These are phyloP conservation scores for Citrus sinensis DNA, from an alignment of 345 rosid species.

Conservation along the genomic window DVS_A1.0 CM039162.1:31573001-31573500, in stretches of 20 bases:
- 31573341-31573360: slow-evolving; percentile 67
- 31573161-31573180: slow-evolving; percentile 3
- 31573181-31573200: neutral
- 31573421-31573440: slow-evolving; percentile 31
- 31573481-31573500: slow-evolving; percentile 58
- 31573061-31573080: slow-evolving; percentile 44
- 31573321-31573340: slow-evolving; percentile 11
- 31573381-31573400: slow-evolving; percentile 48
- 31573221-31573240: no score
- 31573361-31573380: slow-evolving; percentile 52
- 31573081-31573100: slow-evolving; percentile 41
- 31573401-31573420: slow-evolving; percentile 31
- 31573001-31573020: neutral
- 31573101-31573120: slow-evolving; percentile 53
- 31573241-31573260: no score
- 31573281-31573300: neutral
- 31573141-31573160: slow-evolving; percentile 41
- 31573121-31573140: slow-evolving; percentile 41
- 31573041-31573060: slow-evolving; percentile 36
- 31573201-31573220: neutral
- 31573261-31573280: no score
- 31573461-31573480: slow-evolving; percentile 56
- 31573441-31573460: slow-evolving; percentile 46
- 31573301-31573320: neutral
- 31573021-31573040: slow-evolving; percentile 8